phyloP scores from a whole-genome alignment of 345 rosid genomes.

The Populus tremula region DNA sequence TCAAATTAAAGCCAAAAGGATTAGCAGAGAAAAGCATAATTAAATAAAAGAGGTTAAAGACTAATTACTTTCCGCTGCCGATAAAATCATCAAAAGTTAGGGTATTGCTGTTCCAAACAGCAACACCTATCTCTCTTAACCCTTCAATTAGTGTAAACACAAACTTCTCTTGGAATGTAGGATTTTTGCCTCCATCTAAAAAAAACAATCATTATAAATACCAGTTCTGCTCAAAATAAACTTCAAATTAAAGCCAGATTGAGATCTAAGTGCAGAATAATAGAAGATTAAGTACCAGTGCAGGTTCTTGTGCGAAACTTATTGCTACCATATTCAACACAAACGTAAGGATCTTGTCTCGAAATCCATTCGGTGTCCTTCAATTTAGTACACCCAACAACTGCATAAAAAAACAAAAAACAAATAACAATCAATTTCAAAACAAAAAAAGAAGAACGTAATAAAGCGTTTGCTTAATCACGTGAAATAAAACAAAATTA shows the following conservation, averaged over 20 bases:
- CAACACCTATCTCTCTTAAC: conserved; percentile 55
- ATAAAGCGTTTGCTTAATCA: neutral
- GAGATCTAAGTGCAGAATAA: neutral
- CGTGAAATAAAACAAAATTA: neutral
- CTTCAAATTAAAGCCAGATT: neutral
- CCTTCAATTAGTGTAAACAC: conserved; percentile 73
- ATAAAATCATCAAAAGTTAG: conserved; percentile 67
- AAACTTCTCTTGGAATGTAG: conserved; percentile 88
- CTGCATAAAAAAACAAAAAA: conserved; percentile 15
- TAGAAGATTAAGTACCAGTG: conserved; percentile 18
- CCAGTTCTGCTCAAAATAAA: neutral
- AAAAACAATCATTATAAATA: neutral
- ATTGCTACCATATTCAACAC: conserved; percentile 32
- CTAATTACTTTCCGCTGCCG: conserved; percentile 76
- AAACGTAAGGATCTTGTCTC: conserved; percentile 34
- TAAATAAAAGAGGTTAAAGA: neutral
- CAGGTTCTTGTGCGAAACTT: conserved; percentile 33
- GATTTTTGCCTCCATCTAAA: conserved; percentile 78
- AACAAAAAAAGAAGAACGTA: neutral
- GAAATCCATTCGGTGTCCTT: conserved; percentile 39
- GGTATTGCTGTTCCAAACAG: conserved; percentile 69
- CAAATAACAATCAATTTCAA: neutral
- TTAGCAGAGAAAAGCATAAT: neutral
- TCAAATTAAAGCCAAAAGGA: conserved; percentile 3
- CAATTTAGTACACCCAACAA: conserved; percentile 30